phyloP scores from a whole-genome alignment of 1,139 yeast species.

The Geotrichum cucujoidarum region DNA sequence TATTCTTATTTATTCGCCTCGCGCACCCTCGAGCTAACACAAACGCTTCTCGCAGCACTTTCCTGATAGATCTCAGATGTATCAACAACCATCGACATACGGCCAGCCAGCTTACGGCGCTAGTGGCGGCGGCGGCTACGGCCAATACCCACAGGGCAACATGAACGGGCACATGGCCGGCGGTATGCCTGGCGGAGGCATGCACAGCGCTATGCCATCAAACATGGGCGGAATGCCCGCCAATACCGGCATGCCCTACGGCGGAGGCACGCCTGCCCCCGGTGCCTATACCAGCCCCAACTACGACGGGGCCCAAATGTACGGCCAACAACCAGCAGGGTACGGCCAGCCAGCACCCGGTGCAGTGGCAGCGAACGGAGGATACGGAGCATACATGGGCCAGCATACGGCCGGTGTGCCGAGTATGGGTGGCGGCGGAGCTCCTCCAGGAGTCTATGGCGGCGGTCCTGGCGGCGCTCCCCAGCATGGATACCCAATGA shows the following conservation, averaged over 20 bases:
- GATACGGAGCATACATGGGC: neutral
- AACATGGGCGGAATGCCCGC: neutral
- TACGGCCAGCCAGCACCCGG: neutral
- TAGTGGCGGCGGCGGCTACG: constrained; percentile 1
- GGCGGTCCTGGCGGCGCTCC: constrained; percentile 6
- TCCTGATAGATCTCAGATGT: constrained; percentile 10
- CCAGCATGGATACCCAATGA: neutral
- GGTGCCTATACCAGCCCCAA: neutral
- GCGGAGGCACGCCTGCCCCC: neutral
- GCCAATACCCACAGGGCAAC: neutral
- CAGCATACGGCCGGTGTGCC: neutral
- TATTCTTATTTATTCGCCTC: no score
- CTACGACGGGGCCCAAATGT: no score
- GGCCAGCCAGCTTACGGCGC: neutral
- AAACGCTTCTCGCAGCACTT: constrained; percentile 1
- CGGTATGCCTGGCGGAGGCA: neutral
- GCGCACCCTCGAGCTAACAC: neutral
- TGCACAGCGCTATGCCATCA: neutral
- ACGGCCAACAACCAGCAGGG: neutral
- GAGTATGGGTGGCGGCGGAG: constrained; percentile 5
- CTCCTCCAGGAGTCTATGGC: no score
- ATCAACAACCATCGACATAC: neutral
- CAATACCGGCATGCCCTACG: neutral
- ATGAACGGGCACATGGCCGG: neutral
- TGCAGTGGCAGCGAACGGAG: neutral